A percentile compares a stretch with the other conserved stretches of the same genome.
Evolutionary conservation across 129 eudicot genomes (phyloP).

Genomic region (Arctium minus): DNA sequence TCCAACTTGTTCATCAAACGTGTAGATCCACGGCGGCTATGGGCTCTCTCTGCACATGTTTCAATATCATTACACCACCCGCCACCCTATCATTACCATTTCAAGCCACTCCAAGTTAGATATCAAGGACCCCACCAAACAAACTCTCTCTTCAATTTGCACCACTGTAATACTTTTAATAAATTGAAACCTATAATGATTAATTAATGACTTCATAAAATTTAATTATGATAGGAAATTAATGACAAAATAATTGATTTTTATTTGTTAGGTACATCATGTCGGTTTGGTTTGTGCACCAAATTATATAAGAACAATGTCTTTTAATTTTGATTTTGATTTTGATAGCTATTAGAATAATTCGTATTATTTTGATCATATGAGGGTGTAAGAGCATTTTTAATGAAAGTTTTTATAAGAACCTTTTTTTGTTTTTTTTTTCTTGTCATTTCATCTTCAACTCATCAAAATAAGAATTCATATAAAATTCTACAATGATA

Average conservation of each 20-base stretch:
- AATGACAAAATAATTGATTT: neutral
- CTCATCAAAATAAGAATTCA: no score
- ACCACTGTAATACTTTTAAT: neutral
- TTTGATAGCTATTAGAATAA: no score
- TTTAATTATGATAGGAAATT: neutral
- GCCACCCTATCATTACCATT: conserved; percentile 65
- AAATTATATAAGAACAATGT: neutral
- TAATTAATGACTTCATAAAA: neutral
- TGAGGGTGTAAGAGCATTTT: neutral
- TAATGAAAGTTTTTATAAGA: no score
- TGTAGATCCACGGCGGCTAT: conserved; percentile 83
- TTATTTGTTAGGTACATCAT: conserved; percentile 10
- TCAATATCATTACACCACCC: conserved; percentile 96
- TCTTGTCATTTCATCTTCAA: no score
- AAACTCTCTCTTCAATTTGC: conserved; percentile 1
- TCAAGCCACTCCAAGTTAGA: conserved; percentile 6
- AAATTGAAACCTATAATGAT: neutral
- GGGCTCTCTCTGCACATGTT: conserved; percentile 77
- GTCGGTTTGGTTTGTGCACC: neutral
- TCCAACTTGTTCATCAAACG: conserved; percentile 63
- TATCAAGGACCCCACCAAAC: conserved; percentile 18
- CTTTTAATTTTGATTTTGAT: no score
- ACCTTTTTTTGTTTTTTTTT: no score
- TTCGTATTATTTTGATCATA: neutral
- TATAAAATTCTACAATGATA: no score